Conservation (phyloP, 1,139 yeast genomes). For the Kodamaea derodonti region DNA sequence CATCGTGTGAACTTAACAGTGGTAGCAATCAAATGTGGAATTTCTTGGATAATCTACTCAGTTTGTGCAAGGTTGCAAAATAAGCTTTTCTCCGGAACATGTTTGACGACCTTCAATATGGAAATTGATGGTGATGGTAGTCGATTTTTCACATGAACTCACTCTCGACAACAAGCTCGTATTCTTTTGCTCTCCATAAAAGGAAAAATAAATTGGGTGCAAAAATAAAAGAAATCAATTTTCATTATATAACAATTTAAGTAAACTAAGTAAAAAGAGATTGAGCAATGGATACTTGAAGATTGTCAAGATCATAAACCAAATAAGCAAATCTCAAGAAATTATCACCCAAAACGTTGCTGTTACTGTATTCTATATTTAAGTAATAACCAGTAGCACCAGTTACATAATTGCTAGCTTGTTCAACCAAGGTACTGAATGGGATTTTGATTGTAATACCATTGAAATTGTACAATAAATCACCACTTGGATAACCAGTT, state of each 20-base stretch:
- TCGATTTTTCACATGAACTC: no score
- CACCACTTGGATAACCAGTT: constrained; percentile 10
- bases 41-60: no score
- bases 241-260: no score
- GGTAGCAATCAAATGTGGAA: no score
- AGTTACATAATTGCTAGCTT: not conserved
- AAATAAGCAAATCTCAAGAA: constrained; percentile 29
- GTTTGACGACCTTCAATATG: not conserved
- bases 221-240: no score
- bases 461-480: constrained; percentile 44
- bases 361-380: not conserved
- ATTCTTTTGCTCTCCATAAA: no score
- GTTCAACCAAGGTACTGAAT: constrained; percentile 28
- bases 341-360: constrained; percentile 22
- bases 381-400: not conserved
- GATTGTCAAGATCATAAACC: constrained; percentile 25
- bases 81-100: not conserved
- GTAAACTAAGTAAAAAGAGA: constrained; percentile 9
- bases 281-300: constrained; percentile 24
- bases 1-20: no score
- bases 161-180: no score
- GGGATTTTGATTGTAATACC: constrained; percentile 45
- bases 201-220: no score
- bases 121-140: not conserved
- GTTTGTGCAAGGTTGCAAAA: no score